These are phyloP conservation scores for Coriolopsis trogii DNA, from an alignment of 1,284 basidiomycete species.

Conservation along the genomic window DNA sequence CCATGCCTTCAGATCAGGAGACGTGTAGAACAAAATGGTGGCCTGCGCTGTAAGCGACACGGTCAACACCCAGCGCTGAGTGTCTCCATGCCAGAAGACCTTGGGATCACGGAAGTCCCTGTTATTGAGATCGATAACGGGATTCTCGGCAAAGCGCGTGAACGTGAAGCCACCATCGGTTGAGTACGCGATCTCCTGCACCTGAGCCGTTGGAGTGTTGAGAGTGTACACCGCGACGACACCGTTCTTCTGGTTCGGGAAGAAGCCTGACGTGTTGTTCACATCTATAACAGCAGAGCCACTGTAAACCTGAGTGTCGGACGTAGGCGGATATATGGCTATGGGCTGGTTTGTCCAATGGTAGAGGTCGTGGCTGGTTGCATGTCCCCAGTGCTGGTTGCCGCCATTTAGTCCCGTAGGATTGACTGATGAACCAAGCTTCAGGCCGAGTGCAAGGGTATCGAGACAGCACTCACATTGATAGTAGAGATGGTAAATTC, in stretches of 20 bases:
- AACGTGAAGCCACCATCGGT: slow-evolving; percentile 19
- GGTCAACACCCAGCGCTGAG: slow-evolving; percentile 16
- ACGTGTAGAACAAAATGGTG: slow-evolving; percentile 18
- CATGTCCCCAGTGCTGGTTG: slow-evolving; percentile 23
- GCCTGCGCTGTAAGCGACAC: slow-evolving; percentile 15
- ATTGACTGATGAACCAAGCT: slow-evolving; percentile 3
- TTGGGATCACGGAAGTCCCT: slow-evolving; percentile 23
- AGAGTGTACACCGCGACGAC: slow-evolving; percentile 23
- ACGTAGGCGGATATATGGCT: slow-evolving; percentile 14
- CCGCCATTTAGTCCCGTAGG: slow-evolving; percentile 8
- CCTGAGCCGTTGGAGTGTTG: slow-evolving; percentile 16
- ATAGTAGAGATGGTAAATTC: slow-evolving; percentile 21
- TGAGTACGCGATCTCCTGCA: slow-evolving; percentile 23
- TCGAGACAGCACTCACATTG: slow-evolving; percentile 2
- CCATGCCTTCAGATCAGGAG: slow-evolving; percentile 18
- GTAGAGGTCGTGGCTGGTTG: slow-evolving; percentile 20
- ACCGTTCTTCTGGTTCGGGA: slow-evolving; percentile 19
- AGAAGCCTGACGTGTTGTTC: slow-evolving; percentile 23
- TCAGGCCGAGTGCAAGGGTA: not conserved
- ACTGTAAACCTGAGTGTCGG: slow-evolving; percentile 18
- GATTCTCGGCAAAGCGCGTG: slow-evolving; percentile 14
- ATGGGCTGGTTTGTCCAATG: slow-evolving; percentile 22
- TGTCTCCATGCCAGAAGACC: slow-evolving; percentile 18
- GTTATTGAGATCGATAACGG: slow-evolving; percentile 16
- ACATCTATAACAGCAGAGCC: slow-evolving; percentile 18